Percentiles rank a stretch among this genome's conserved stretches.
phyloP scores from a whole-genome alignment of 2,329 filamentous ascomycete species.

The Colletotrichum tanaceti region DNA sequence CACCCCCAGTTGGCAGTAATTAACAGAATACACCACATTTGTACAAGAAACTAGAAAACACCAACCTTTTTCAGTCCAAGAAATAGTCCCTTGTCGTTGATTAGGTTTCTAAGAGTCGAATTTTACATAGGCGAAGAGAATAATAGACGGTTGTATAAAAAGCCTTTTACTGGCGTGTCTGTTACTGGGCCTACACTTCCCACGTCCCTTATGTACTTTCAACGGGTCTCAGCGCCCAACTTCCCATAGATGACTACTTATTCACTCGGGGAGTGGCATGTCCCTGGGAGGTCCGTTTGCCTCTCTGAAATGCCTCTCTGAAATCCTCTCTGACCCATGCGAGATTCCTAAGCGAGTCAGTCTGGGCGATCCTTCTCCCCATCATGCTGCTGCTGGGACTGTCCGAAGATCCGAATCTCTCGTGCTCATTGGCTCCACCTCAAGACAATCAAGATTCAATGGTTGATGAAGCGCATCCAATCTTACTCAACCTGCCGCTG shows the following conservation, averaged over 20 bases:
- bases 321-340: slow-evolving; percentile 1
- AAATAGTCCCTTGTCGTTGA: too few relatives aligned
- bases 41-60: too few relatives aligned
- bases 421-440: slow-evolving; percentile 33
- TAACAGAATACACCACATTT: too few relatives aligned
- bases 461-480: slow-evolving; percentile 15
- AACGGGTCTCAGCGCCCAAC: too few relatives aligned
- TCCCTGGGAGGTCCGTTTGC: not conserved
- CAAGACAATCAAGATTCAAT: slow-evolving; percentile 36
- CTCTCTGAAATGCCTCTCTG: not conserved
- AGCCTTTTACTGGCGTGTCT: too few relatives aligned
- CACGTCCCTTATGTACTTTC: too few relatives aligned
- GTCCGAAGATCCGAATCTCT: slow-evolving; percentile 38
- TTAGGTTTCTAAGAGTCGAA: too few relatives aligned
- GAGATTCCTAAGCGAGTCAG: slow-evolving; percentile 27
- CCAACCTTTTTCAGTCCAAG: too few relatives aligned
- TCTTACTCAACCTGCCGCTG: slow-evolving; percentile 16
- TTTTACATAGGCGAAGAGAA: too few relatives aligned
- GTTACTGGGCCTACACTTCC: too few relatives aligned
- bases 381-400: slow-evolving; percentile 15
- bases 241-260: not conserved
- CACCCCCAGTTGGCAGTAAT: too few relatives aligned
- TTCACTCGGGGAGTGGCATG: not conserved
- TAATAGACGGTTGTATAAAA: too few relatives aligned
- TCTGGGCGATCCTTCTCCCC: slow-evolving; percentile 14